phyloP scores from a whole-genome alignment of 805 yeast genomes.

The Saturnispora galanensis region DNA sequence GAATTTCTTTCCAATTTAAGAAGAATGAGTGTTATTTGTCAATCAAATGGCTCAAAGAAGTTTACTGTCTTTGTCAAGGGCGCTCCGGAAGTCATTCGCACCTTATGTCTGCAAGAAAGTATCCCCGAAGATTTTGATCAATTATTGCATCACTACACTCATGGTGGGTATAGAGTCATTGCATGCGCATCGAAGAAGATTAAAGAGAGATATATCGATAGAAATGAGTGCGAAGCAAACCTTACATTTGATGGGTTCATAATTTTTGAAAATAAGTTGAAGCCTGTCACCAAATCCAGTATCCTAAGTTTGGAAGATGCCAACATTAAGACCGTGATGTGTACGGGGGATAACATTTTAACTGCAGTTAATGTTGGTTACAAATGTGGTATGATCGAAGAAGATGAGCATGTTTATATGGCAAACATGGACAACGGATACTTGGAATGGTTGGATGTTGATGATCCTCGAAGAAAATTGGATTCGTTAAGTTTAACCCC shows the following conservation, averaged over 20 bases:
- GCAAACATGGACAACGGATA: constrained; percentile 43
- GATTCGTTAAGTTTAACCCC: constrained; percentile 60
- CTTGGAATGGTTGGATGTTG: constrained; percentile 54
- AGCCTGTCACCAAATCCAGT: constrained; percentile 54
- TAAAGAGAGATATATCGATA: constrained; percentile 25
- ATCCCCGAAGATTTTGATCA: constrained; percentile 71
- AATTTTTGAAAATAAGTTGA: constrained; percentile 84
- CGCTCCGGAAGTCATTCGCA: constrained; percentile 89
- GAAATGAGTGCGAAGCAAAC: constrained; percentile 62
- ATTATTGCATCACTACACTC: constrained; percentile 75
- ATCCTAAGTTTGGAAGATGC: constrained; percentile 55
- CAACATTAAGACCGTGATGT: constrained; percentile 77
- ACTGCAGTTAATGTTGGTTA: constrained; percentile 91
- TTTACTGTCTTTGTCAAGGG: constrained; percentile 72
- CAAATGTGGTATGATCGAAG: constrained; percentile 61
- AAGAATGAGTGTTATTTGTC: constrained; percentile 78
- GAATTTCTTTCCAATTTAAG: constrained; percentile 82
- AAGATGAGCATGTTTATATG: constrained; percentile 41
- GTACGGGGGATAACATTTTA: constrained; percentile 93
- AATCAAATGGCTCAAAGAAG: constrained; percentile 15
- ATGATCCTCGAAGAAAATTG: constrained; percentile 43
- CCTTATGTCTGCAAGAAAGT: constrained; percentile 60
- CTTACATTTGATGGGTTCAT: constrained; percentile 79
- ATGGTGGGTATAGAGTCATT: constrained; percentile 88
- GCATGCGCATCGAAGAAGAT: constrained; percentile 68